A percentile compares a stretch with the other conserved stretches of the same genome.
Evolutionary conservation across 1,284 basidiomycete genomes (phyloP).

Genomic region (Irpex sp.): DNA sequence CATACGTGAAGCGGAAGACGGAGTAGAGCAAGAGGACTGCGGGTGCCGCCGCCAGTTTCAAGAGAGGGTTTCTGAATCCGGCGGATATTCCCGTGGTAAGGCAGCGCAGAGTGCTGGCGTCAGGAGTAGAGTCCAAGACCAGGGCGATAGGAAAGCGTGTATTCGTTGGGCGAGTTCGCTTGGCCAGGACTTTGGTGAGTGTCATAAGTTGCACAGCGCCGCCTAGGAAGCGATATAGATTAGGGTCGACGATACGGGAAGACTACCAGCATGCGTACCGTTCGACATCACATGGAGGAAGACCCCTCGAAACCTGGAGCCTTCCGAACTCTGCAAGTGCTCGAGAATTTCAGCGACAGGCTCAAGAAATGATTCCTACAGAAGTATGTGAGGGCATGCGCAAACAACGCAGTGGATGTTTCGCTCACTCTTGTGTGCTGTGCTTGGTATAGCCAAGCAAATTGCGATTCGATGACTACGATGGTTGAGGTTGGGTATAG

Average conservation of each 20-base stretch:
- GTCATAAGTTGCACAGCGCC: constrained; percentile 12
- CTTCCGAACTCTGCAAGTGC: neutral
- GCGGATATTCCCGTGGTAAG: constrained; percentile 8
- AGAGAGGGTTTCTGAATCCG: neutral
- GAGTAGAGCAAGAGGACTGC: constrained; percentile 10
- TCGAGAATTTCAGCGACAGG: constrained; percentile 13
- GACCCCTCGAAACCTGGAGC: constrained; percentile 6
- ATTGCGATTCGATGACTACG: constrained; percentile 9
- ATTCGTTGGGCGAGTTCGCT: neutral
- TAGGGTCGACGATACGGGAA: neutral
- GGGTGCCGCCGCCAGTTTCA: constrained; percentile 5
- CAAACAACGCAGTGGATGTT: neutral
- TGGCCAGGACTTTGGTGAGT: constrained; percentile 10
- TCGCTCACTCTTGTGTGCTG: constrained; percentile 8
- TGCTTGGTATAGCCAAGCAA: constrained; percentile 9
- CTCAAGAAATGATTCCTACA: constrained; percentile 10
- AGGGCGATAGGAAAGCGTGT: constrained; percentile 8
- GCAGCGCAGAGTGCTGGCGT: constrained; percentile 9
- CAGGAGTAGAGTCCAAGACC: constrained; percentile 11
- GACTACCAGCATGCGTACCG: constrained; percentile 2
- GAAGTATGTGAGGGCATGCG: neutral
- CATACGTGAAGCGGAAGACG: constrained; percentile 12
- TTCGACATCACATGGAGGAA: constrained; percentile 15
- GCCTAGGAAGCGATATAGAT: neutral
- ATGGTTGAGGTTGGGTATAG: constrained; percentile 11